Evolutionary conservation across 2,329 filamentous ascomycete genomes (phyloP).

Genomic region (Eurotiales sp.): DNA sequence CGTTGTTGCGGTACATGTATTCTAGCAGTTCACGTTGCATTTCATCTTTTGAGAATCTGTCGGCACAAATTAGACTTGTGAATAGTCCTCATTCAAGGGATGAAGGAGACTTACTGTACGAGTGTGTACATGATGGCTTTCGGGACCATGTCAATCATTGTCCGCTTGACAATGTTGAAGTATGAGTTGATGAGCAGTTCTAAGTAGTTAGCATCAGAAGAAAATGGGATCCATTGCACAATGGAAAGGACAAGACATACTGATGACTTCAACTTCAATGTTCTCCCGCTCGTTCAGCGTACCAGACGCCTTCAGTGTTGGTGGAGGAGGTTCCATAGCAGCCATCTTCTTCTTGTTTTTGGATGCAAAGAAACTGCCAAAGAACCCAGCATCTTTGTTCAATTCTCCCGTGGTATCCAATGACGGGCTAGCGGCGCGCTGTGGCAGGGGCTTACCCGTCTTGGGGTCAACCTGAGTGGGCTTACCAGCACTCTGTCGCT

Average conservation of each 20-base stretch:
- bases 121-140: conserved; percentile 98
- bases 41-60: conserved; percentile 88
- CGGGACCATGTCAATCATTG: conserved; percentile 99
- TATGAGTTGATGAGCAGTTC: conserved; percentile 95
- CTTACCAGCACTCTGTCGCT: conserved; percentile 75
- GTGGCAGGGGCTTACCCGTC: conserved; percentile 91
- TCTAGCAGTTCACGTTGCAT: conserved; percentile 97
- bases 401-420: conserved; percentile 52
- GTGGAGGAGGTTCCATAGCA: conserved; percentile 95
- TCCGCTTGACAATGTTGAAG: conserved; percentile 96
- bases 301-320: conserved; percentile 89
- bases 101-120: conserved; percentile 85
- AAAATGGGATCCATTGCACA: not conserved
- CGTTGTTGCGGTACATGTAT: conserved; percentile 91
- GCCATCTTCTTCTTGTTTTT: conserved; percentile 99
- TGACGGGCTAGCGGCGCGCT: conserved; percentile 71
- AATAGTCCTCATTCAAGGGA: no score
- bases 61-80: no score
- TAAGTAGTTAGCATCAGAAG: conserved; percentile 32
- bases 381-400: conserved; percentile 64
- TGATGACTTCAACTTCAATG: conserved; percentile 97
- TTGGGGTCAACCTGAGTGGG: conserved; percentile 97
- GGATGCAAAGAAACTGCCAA: conserved; percentile 95
- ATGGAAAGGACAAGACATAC: conserved; percentile 52
- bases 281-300: conserved; percentile 90